A percentile compares a stretch with the other conserved stretches of the same genome.
Evolutionary conservation across 495 filamentous ascomycete genomes (phyloP).

Genomic region (Penicillium mononematosum): DNA sequence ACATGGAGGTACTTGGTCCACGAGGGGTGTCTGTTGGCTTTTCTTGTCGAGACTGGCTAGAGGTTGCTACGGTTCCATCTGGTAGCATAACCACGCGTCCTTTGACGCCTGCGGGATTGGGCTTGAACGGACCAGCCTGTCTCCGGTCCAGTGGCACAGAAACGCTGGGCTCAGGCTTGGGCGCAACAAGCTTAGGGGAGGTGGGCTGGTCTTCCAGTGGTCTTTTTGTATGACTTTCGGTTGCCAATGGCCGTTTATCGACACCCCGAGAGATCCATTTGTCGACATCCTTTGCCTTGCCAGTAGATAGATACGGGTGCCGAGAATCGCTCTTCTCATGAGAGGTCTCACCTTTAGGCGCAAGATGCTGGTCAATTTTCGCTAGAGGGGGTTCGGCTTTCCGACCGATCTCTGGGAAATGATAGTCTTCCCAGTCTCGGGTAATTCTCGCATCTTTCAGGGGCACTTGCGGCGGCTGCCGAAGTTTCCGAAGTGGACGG

Average conservation of each 20-base stretch:
- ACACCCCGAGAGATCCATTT: not conserved
- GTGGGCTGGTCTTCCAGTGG: not conserved
- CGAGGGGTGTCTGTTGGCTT: not conserved
- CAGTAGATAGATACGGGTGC: not conserved
- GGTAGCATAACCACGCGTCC: not conserved
- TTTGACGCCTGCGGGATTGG: not conserved
- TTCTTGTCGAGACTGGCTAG: not conserved
- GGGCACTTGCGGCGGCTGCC: not conserved
- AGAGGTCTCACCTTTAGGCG: conserved; percentile 1
- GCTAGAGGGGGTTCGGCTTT: conserved; percentile 2
- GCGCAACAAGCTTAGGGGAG: not conserved
- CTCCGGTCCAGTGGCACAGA: not conserved
- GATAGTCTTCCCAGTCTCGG: conserved; percentile 28
- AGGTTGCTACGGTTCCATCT: not conserved
- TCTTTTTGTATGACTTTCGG: not conserved
- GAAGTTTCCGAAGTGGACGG: conserved; percentile 5
- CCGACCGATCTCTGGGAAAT: conserved; percentile 22
- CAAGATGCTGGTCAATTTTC: conserved; percentile 3
- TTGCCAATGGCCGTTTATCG: not conserved
- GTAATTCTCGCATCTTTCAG: conserved; percentile 4
- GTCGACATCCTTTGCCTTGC: not conserved
- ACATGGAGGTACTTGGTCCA: not conserved
- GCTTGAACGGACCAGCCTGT: not conserved
- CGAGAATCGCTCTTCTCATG: not conserved
- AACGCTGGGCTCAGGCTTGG: not conserved